These are phyloP conservation scores for Cyclocybe aegerita DNA, from an alignment of 768 basidiomycete species.

Conservation along the genomic window DNA sequence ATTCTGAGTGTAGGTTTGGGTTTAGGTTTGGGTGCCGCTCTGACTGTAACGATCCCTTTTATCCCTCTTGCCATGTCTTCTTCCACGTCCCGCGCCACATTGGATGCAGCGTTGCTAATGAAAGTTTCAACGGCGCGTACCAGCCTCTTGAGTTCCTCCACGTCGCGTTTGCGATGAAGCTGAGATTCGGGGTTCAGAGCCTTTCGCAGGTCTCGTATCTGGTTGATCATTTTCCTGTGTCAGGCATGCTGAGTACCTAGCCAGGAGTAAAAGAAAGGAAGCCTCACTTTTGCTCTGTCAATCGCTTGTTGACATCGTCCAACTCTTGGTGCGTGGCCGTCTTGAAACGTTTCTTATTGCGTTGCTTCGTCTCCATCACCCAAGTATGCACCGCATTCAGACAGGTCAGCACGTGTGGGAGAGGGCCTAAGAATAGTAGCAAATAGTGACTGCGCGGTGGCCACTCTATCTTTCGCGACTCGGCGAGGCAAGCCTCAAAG, in stretches of 20 bases:
- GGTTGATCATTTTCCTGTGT: conserved; percentile 14
- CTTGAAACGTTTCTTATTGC: conserved; percentile 19
- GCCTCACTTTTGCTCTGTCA: conserved; percentile 19
- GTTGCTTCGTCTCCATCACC: conserved; percentile 12
- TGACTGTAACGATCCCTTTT: conserved; percentile 17
- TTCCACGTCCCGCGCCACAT: conserved; percentile 12
- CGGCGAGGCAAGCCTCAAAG: conserved; percentile 15
- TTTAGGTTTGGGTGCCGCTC: conserved; percentile 10
- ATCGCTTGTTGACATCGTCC: conserved; percentile 18
- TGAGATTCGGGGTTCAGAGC: conserved; percentile 16
- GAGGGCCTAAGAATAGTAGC: conserved; percentile 19
- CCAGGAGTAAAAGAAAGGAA: neutral
- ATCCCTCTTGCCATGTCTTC: conserved; percentile 16
- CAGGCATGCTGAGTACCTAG: neutral
- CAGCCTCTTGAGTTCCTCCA: conserved; percentile 15
- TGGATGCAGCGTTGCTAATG: conserved; percentile 10
- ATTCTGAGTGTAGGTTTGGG: conserved; percentile 13
- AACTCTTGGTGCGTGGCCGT: conserved; percentile 15
- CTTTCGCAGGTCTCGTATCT: conserved; percentile 13
- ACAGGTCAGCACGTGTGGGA: conserved; percentile 20
- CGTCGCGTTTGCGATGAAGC: conserved; percentile 17
- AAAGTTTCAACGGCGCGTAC: conserved; percentile 16
- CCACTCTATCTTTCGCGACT: conserved; percentile 17
- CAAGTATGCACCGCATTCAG: conserved; percentile 14
- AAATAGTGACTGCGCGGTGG: conserved; percentile 16